phyloP scores from a whole-genome alignment of 2,329 filamentous ascomycete species.

The Arachnomyces sp. region DNA sequence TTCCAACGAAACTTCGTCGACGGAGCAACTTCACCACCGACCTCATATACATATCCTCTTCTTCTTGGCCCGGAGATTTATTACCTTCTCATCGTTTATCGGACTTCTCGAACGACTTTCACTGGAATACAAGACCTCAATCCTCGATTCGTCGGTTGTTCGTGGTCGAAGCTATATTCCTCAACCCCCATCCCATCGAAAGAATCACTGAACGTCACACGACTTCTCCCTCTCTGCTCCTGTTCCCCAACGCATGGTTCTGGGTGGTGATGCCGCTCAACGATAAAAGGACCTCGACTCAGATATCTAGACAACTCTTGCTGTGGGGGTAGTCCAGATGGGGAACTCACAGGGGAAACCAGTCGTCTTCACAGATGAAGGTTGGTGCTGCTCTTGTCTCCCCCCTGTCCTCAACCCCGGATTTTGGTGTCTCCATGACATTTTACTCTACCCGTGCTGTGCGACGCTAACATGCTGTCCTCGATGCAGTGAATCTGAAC shows the following conservation, averaged over 20 bases:
- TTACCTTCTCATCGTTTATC: too few relatives aligned
- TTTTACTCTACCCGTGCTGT: background rate
- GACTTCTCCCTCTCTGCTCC: background rate
- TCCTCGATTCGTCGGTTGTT: too few relatives aligned
- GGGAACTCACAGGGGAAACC: slow-evolving; percentile 94
- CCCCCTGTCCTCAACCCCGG: background rate
- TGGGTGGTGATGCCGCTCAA: slow-evolving; percentile 1
- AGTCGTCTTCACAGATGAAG: slow-evolving; percentile 86
- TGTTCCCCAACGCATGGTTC: background rate
- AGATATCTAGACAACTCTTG: slow-evolving; percentile 9
- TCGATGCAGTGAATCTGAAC: slow-evolving; percentile 74
- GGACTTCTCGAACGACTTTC: too few relatives aligned
- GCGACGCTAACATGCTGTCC: slow-evolving; percentile 3
- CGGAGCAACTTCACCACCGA: too few relatives aligned
- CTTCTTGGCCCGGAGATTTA: too few relatives aligned
- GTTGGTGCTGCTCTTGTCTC: slow-evolving; percentile 45
- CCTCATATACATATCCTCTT: too few relatives aligned
- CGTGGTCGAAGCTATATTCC: too few relatives aligned
- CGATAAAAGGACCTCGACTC: background rate
- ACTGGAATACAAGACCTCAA: too few relatives aligned
- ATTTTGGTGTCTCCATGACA: slow-evolving; percentile 7
- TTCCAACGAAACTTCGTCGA: too few relatives aligned
- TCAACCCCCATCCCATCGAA: too few relatives aligned
- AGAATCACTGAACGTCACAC: background rate
- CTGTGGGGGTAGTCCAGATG: slow-evolving; percentile 48